Evolutionary conservation across 768 basidiomycete species (phyloP), one percentile per base, ranked within the genome.

Genomic region (Pisolithus orientalis): DNA sequence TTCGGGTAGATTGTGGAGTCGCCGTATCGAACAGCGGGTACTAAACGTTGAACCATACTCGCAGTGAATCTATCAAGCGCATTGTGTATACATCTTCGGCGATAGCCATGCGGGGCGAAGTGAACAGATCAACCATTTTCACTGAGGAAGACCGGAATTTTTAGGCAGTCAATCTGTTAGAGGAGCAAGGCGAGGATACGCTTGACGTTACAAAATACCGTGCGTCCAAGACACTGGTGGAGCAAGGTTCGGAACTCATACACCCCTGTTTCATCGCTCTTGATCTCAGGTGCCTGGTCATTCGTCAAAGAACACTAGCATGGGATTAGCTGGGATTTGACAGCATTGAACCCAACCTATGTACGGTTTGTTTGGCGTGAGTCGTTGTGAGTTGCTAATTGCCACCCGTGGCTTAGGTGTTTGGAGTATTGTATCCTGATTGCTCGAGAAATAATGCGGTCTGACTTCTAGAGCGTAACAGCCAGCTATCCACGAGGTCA

Each of bases 31-130:
- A 5, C 17, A 29, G 25, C 24, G 24, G 13, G 34, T 14, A 14
- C 34, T 14, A 11, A 13, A 34, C 11, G 5, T 34, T 11, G 6
- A 11, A 1, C 16, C 21, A 21, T n/a, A 14, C 46, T 49, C 29
- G 21, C 29, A 37, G 40, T 24, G 0, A 17, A 42, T 53, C 59
- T 72, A 79, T 47, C 57, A 74, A n/a, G 62, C 79, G 88, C 5
- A 71, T 92, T 39, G 80, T 90, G 6, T 65, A 87, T 52, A 87
- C 85, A 0, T 82, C 82, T 6, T 88, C 86, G 1, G 70, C 65
- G 43, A 84, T 79, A 1, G 68, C 82, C 0, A 59, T 85, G 8
- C 54, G 76, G 2, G 54, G 60, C 2, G 53, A 65, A 0, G 55
- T 57, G 0, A 63, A 70, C 0, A 58, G 58, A 1, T 56, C 65